phyloP scores from a whole-genome alignment of 108 stramenopile genomes.

The Conticribra guillardii region DNA sequence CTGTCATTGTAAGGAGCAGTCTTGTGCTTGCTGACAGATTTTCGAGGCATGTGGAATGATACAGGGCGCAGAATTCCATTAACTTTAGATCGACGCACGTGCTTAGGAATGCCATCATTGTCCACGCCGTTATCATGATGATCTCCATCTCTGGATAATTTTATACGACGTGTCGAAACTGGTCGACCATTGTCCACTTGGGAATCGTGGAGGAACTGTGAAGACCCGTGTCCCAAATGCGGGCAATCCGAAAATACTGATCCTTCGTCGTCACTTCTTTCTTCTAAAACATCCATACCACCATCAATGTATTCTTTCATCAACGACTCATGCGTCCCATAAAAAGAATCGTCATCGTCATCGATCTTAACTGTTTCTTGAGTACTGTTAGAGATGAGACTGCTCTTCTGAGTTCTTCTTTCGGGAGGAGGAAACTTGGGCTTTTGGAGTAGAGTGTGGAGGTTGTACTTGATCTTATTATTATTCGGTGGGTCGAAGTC shows the following conservation, averaged over 20 bases:
- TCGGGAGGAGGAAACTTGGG: background rate
- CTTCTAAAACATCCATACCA: background rate
- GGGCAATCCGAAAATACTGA: background rate
- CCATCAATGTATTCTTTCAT: background rate
- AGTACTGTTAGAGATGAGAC: background rate
- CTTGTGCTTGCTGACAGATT: background rate
- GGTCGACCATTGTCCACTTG: background rate
- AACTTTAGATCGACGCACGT: background rate
- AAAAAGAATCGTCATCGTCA: background rate
- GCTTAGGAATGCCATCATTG: background rate
- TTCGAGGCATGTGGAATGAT: background rate
- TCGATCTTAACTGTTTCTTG: background rate
- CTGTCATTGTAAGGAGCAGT: no score
- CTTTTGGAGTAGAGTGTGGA: background rate
- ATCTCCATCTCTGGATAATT: background rate
- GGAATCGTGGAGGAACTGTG: background rate
- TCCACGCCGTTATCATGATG: background rate
- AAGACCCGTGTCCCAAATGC: background rate
- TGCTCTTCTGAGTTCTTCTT: background rate
- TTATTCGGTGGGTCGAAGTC: background rate
- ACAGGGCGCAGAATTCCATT: background rate
- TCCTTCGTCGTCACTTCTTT: background rate
- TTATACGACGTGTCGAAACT: background rate
- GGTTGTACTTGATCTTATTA: background rate
- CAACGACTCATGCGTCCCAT: background rate